These are phyloP conservation scores for Mycosphaerella sp. DNA, from an alignment of 2,329 filamentous ascomycete species.

Conservation along the genomic window DNA sequence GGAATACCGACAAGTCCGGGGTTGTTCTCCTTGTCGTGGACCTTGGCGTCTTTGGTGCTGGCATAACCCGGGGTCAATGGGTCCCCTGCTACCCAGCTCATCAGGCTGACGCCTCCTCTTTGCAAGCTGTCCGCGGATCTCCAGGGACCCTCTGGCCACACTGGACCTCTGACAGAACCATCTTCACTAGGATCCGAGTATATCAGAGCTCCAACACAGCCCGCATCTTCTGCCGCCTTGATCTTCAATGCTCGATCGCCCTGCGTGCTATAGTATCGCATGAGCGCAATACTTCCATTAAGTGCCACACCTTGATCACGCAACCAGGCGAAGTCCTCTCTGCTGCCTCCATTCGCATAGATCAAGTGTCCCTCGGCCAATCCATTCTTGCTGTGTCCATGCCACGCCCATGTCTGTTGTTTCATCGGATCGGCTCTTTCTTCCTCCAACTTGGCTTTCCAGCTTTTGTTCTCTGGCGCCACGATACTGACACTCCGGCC, in stretches of 20 bases:
- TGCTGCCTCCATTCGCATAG: conserved; percentile 87
- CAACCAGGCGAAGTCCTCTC: conserved; percentile 72
- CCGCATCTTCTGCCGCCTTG: conserved; percentile 80
- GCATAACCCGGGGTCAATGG: conserved; percentile 86
- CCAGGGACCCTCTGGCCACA: conserved; percentile 70
- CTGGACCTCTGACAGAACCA: conserved; percentile 57
- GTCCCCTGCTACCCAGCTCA: conserved; percentile 80
- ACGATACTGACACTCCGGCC: conserved; percentile 79
- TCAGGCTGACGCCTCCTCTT: conserved; percentile 71
- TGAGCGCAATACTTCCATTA: conserved; percentile 74
- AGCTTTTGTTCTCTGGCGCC: conserved; percentile 57
- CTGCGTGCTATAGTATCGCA: conserved; percentile 72
- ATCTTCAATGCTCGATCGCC: conserved; percentile 72
- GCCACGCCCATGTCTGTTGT: conserved; percentile 71
- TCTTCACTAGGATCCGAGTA: conserved; percentile 88
- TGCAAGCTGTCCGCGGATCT: conserved; percentile 79
- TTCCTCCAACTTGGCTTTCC: conserved; percentile 82
- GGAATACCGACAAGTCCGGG: conserved; percentile 74
- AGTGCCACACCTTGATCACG: conserved; percentile 65
- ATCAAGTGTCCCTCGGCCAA: conserved; percentile 80
- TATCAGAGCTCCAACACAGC: conserved; percentile 80
- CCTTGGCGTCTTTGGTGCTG: conserved; percentile 59
- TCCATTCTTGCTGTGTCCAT: conserved; percentile 81
- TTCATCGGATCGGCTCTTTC: conserved; percentile 57
- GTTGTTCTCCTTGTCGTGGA: conserved; percentile 64